Percentiles rank a stretch among this genome's conserved stretches.
These are phyloP conservation scores for Fraxinus ornus DNA, from an alignment of 305 asterid species.

Conservation along the genomic window DNA sequence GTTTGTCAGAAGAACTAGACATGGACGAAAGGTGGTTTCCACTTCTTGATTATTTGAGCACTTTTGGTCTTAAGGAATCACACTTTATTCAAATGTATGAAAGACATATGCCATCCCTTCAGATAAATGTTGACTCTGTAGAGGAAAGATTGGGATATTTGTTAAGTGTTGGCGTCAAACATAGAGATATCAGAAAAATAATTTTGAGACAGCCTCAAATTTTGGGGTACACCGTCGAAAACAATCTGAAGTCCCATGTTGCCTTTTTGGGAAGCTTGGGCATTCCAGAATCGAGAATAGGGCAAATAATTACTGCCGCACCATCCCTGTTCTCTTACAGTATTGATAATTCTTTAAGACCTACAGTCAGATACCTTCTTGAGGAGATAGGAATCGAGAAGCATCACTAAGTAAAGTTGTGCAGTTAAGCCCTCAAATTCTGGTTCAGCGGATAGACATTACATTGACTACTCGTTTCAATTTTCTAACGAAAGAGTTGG, in stretches of 20 bases:
- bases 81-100: slow-evolving; percentile 85
- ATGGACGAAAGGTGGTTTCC: slow-evolving; percentile 75
- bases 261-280: slow-evolving; percentile 69
- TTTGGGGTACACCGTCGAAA: slow-evolving; percentile 77
- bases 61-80: slow-evolving; percentile 78
- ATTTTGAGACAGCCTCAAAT: slow-evolving; percentile 90
- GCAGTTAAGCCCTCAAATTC: slow-evolving; percentile 93
- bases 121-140: slow-evolving; percentile 76
- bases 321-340: slow-evolving; percentile 92
- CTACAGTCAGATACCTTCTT: slow-evolving; percentile 73
- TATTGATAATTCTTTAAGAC: slow-evolving; percentile 79
- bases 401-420: slow-evolving; percentile 78
- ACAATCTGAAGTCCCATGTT: slow-evolving; percentile 80
- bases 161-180: slow-evolving; percentile 81
- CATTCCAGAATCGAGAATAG: slow-evolving; percentile 81
- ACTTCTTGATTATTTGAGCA: slow-evolving; percentile 76
- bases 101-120: slow-evolving; percentile 94
- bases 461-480: slow-evolving; percentile 73
- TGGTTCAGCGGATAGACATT: slow-evolving; percentile 83
- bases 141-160: slow-evolving; percentile 74
- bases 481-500: slow-evolving; percentile 76
- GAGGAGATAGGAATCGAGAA: slow-evolving; percentile 84
- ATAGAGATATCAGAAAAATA: slow-evolving; percentile 68
- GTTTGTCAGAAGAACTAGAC: slow-evolving; percentile 71
- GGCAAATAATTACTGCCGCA: slow-evolving; percentile 74